Evolutionary conservation across 108 stramenopile genomes (phyloP).

Genomic region (Bacterosira constricta): DNA sequence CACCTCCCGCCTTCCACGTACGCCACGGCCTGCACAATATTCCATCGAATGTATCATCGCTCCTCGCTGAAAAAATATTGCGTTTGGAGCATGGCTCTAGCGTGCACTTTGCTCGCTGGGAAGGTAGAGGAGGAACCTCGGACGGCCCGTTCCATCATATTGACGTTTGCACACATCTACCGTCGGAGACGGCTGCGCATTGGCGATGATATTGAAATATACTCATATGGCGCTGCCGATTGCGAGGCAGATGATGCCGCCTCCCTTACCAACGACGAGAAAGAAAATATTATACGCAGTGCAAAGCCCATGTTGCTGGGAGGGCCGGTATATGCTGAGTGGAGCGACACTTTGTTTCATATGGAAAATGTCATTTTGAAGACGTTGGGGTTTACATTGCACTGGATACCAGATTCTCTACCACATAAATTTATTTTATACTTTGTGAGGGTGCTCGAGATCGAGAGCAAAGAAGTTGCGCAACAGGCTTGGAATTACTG

Average conservation of each 20-base stretch:
- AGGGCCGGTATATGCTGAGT: slow-evolving; percentile 74
- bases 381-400: slow-evolving; percentile 77
- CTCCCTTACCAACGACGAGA: slow-evolving; percentile 36
- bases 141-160: slow-evolving; percentile 50
- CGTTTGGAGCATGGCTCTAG: slow-evolving; percentile 81
- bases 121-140: slow-evolving; percentile 77
- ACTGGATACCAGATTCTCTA: slow-evolving; percentile 84
- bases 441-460: slow-evolving; percentile 54
- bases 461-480: slow-evolving; percentile 32
- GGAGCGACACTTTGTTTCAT: slow-evolving; percentile 49
- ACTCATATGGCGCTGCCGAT: slow-evolving; percentile 15
- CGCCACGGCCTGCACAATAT: slow-evolving; percentile 56
- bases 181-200: slow-evolving; percentile 55
- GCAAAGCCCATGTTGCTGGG: slow-evolving; percentile 47
- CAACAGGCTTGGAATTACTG: slow-evolving; percentile 88
- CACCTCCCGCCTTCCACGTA: slow-evolving; percentile 38
- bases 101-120: slow-evolving; percentile 58
- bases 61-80: slow-evolving; percentile 52
- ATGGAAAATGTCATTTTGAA: slow-evolving; percentile 66
- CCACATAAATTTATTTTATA: slow-evolving; percentile 81
- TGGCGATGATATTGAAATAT: slow-evolving; percentile 19
- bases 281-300: slow-evolving; percentile 44
- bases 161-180: slow-evolving; percentile 66
- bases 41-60: slow-evolving; percentile 77
- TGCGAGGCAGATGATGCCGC: slow-evolving; percentile 19